phyloP scores from a whole-genome alignment of 1,139 yeast species.

The Taphrina pruni region DNA sequence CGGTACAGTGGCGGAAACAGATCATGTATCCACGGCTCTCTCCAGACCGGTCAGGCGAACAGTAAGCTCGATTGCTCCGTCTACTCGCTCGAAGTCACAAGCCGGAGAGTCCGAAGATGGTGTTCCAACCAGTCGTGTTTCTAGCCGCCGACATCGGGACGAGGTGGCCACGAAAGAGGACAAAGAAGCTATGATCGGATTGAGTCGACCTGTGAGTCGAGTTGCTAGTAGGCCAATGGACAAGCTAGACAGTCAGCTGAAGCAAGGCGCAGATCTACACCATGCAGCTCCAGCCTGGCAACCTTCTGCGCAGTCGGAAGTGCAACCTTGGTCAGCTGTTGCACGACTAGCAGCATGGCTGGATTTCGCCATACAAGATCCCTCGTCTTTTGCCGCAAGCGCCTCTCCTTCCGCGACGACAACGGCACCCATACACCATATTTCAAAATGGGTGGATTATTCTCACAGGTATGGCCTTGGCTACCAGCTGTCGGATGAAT shows the following conservation, averaged over 20 bases:
- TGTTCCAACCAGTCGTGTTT: conserved; percentile 3
- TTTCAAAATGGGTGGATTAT: conserved; percentile 97
- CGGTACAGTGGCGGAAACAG: background rate
- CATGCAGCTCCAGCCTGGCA: background rate
- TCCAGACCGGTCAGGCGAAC: conserved; percentile 19
- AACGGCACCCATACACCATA: conserved; percentile 51
- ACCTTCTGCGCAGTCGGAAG: background rate
- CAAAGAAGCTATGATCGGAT: background rate
- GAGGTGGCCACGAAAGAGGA: background rate
- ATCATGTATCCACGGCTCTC: background rate
- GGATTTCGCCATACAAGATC: background rate
- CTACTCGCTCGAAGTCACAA: background rate
- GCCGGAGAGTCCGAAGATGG: background rate
- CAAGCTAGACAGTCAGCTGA: background rate
- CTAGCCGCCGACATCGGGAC: background rate
- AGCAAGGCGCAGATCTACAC: background rate
- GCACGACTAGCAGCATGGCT: conserved; percentile 13
- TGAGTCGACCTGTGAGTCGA: conserved; percentile 23
- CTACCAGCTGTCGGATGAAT: conserved; percentile 86
- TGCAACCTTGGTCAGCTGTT: conserved; percentile 10
- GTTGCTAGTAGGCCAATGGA: background rate
- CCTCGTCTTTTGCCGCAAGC: background rate
- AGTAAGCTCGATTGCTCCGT: conserved; percentile 3
- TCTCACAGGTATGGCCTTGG: conserved; percentile 95
- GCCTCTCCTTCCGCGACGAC: background rate